Evolutionary conservation across 768 basidiomycete species (phyloP).

Genomic region (Collybia sp.): DNA sequence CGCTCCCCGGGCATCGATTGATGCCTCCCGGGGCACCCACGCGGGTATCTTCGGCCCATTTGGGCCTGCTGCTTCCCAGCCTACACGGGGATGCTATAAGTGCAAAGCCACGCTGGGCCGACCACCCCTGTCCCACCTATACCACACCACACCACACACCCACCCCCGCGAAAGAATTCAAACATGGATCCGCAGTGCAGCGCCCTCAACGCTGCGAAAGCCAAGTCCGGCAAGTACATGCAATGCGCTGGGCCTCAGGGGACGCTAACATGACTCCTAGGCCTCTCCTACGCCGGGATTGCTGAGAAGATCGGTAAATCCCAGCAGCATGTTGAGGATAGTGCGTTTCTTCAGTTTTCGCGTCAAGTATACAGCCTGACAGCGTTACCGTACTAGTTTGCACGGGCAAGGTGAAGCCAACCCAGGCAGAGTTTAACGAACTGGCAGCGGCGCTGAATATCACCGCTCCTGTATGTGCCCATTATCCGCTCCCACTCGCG

Average conservation of each 20-base stretch:
- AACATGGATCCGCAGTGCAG: constrained; percentile 45
- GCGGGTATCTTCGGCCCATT: too few relatives aligned
- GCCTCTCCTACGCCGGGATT: constrained; percentile 42
- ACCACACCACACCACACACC: too few relatives aligned
- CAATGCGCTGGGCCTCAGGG: not conserved
- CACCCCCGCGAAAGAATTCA: too few relatives aligned
- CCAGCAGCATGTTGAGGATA: constrained; percentile 46
- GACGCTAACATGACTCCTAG: constrained; percentile 21
- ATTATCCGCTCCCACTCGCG: too few relatives aligned
- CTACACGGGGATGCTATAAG: too few relatives aligned
- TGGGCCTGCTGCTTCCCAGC: too few relatives aligned
- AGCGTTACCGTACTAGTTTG: constrained; percentile 40
- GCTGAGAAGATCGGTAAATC: constrained; percentile 36
- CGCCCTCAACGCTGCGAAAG: constrained; percentile 51
- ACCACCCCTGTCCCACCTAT: too few relatives aligned
- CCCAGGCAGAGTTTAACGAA: constrained; percentile 41
- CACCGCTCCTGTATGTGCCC: constrained; percentile 24
- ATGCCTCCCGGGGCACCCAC: too few relatives aligned
- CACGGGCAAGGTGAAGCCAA: constrained; percentile 36
- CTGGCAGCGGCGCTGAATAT: constrained; percentile 42
- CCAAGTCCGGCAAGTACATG: constrained; percentile 33
- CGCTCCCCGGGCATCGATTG: too few relatives aligned
- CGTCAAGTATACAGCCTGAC: not conserved
- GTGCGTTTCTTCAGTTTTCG: constrained; percentile 29
- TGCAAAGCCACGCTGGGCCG: too few relatives aligned